Evolutionary conservation across 2,329 filamentous ascomycete species (phyloP).

Genomic region (Xenosphaeropsis pyriputrescens): DNA sequence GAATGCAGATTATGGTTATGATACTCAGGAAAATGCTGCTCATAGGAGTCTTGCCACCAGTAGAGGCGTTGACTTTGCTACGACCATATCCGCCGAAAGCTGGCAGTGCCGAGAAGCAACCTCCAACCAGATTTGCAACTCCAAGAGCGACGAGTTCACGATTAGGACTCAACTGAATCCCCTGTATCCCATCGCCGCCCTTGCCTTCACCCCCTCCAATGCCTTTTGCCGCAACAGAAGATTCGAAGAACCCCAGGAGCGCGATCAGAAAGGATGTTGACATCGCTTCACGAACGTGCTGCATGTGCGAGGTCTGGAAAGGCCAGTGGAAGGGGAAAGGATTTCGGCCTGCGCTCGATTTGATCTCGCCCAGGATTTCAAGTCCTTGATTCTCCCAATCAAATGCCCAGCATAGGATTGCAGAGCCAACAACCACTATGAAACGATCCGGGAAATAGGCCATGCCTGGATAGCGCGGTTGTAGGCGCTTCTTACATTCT

Average conservation of each 20-base stretch:
- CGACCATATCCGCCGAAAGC: conserved; percentile 93
- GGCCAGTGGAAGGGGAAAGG: conserved; percentile 76
- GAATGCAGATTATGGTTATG: conserved; percentile 66
- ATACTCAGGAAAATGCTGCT: conserved; percentile 76
- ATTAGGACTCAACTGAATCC: conserved; percentile 77
- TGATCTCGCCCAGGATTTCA: conserved; percentile 68
- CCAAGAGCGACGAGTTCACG: conserved; percentile 87
- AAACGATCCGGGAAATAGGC: conserved; percentile 90
- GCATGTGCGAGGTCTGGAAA: conserved; percentile 61
- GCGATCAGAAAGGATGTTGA: conserved; percentile 88
- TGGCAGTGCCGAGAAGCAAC: conserved; percentile 83
- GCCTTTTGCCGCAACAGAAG: conserved; percentile 88
- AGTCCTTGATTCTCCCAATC: conserved; percentile 71
- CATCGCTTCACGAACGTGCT: conserved; percentile 73
- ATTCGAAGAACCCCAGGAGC: conserved; percentile 95
- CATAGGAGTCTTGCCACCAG: conserved; percentile 86
- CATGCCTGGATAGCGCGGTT: conserved; percentile 64
- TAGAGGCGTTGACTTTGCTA: conserved; percentile 89
- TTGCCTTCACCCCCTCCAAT: conserved; percentile 42
- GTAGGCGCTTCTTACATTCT: conserved; percentile 66
- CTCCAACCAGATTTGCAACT: conserved; percentile 78
- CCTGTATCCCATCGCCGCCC: conserved; percentile 52
- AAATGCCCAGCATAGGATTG: conserved; percentile 62
- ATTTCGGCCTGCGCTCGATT: conserved; percentile 51
- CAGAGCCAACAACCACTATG: conserved; percentile 72